Evolutionary conservation across 768 basidiomycete species (phyloP), one percentile per base, ranked within the genome.

Genomic region (Kwoniella mangroviensis): DNA sequence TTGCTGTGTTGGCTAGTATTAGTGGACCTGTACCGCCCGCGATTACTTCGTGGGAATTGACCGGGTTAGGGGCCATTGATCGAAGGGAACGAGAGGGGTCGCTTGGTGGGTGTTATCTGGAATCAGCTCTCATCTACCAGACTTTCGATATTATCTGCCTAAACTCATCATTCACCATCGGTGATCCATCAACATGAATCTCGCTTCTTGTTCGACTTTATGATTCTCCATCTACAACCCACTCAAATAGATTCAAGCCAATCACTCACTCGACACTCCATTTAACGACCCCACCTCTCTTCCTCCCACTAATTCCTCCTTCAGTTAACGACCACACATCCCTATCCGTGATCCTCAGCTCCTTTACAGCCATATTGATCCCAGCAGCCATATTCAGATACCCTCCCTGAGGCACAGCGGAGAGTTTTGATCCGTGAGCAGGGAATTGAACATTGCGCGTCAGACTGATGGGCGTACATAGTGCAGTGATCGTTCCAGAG

Each of bases 341-440:
- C 40, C 89, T 89, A 71, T 97, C 94, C 49, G 91, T 92, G 55
- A 90, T 88, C 59, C 88, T 72, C 59, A 98, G 85, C 79, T 91
- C 92, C 77, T 88, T 89, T 3, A 95, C 92, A 1, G 88, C 80
- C 73, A 69, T 74, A 64, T 65, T 79, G 75, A 70, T 80, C 79
- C 56, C 81, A 77, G 51, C 81, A 70, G 11, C 63, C 62, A 51
- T 40, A 70, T 43, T 49, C 45, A 49, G 19, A 19, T 49, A 49
- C 45, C 52, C 15, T 19, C 15, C 56, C 11, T 28, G 49, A 63
- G 56, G 56, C 43, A 42, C 55, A n/a, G 52, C 60, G 17, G 42
- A 86, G 53, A 88, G 84, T 43, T 67, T 73, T 34, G 68, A 65
- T 22, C 80, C 77, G 69, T 81, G 80, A 21, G 79, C 80, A 13